phyloP scores from a whole-genome alignment of 2,329 filamentous ascomycete species.

The Stagonosporopsis cucurbitacearum region DNA sequence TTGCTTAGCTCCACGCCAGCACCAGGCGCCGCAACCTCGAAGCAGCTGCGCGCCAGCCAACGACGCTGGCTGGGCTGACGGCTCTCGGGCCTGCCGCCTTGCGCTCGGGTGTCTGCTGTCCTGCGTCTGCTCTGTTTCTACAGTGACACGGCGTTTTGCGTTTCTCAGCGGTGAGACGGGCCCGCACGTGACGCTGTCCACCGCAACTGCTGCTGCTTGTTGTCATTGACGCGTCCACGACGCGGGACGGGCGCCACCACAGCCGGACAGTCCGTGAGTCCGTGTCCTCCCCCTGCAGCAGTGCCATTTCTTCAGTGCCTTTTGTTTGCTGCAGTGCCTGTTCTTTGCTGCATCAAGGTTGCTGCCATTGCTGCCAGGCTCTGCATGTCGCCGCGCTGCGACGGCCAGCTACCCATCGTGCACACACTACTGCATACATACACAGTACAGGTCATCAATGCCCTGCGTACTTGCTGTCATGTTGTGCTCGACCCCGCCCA shows the following conservation, averaged over 20 bases:
- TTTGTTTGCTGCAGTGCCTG: background rate
- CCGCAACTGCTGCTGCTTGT: slow-evolving; percentile 5
- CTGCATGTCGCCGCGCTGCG: background rate
- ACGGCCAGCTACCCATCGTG: background rate
- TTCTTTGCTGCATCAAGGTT: too few species aligned
- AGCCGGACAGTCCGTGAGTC: background rate
- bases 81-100: too few species aligned
- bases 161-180: background rate
- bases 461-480: slow-evolving; percentile 1
- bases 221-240: slow-evolving; percentile 13
- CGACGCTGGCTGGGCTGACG: background rate
- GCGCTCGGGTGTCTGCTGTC: too few species aligned
- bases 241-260: background rate
- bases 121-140: background rate
- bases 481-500: slow-evolving; percentile 20
- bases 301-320: background rate
- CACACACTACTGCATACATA: too few species aligned
- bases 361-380: slow-evolving; percentile 21
- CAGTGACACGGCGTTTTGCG: background rate
- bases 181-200: slow-evolving; percentile 1
- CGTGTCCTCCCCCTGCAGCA: background rate
- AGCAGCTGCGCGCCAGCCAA: background rate
- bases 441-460: too few species aligned
- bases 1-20: background rate
- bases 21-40: slow-evolving; percentile 5